A percentile compares a stretch with the other conserved stretches of the same genome.
Conservation (phyloP, 768 basidiomycete species). For the Hericium alpestre region DNA sequence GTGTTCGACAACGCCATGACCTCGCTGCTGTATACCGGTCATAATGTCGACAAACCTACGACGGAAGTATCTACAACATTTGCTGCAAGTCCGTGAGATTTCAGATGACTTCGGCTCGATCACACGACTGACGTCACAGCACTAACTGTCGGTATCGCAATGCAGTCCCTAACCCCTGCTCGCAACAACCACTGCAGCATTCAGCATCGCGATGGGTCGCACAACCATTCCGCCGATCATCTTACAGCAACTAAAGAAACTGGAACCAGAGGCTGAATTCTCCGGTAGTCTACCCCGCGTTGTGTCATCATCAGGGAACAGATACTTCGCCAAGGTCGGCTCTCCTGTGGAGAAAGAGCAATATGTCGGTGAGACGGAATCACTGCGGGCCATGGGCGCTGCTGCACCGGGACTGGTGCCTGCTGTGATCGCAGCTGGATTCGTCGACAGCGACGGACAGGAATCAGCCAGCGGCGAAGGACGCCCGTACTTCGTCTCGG, state of each 20-base stretch:
- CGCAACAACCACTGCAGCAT: no score
- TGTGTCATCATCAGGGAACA: conserved; percentile 42
- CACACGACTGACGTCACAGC: no score
- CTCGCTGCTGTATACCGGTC: no score
- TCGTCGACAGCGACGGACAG: conserved; percentile 18
- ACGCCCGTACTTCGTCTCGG: conserved; percentile 58
- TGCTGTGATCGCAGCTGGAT: conserved; percentile 38
- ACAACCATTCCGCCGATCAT: conserved; percentile 20
- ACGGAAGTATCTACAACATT: no score
- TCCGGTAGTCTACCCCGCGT: conserved; percentile 35
- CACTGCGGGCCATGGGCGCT: conserved; percentile 47
- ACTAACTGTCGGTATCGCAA: no score
- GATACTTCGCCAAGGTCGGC: conserved; percentile 59
- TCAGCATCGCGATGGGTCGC: conserved; percentile 2
- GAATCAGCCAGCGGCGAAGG: conserved; percentile 23
- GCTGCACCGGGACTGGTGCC: conserved; percentile 68
- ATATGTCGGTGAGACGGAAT: conserved; percentile 57
- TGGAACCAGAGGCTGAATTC: conserved; percentile 45
- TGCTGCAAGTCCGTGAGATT: no score
- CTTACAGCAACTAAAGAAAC: conserved; percentile 31
- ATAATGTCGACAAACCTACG: no score
- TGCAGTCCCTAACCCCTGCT: no score
- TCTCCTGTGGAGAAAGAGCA: conserved; percentile 45
- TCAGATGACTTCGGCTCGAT: no score
- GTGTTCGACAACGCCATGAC: no score